Conservation (phyloP, 78 protist genomes). For the slime mould (Dictyostelium discoideum) region DNA sequence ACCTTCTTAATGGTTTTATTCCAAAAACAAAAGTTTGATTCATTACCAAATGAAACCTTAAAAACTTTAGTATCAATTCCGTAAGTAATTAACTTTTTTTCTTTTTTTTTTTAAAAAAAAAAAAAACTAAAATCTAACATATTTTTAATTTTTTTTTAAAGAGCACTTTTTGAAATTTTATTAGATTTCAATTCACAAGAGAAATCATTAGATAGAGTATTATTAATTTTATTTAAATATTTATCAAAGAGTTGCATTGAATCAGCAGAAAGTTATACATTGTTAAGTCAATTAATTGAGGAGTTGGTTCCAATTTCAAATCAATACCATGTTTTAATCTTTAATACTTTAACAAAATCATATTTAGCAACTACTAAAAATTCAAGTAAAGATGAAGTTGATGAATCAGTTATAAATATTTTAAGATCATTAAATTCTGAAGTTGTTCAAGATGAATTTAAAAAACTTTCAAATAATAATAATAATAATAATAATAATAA, state of each 20-base stretch:
- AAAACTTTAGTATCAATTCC: conserved; percentile 21
- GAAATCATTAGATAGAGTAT: conserved; percentile 32
- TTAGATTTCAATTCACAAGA: conserved; percentile 54
- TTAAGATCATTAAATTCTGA: neutral
- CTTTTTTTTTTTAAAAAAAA: neutral
- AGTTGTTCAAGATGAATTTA: neutral
- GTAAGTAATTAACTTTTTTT: neutral
- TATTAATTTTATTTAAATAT: conserved; percentile 1
- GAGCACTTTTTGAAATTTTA: conserved; percentile 34
- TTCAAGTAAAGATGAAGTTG: neutral
- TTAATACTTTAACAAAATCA: neutral
- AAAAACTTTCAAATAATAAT: neutral
- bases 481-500: too few relatives aligned
- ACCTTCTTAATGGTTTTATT: conserved; percentile 60
- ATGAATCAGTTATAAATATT: neutral
- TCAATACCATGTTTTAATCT: neutral
- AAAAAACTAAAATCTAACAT: neutral
- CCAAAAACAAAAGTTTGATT: conserved; percentile 48
- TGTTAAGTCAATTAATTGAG: conserved; percentile 9
- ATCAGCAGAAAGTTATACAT: conserved; percentile 3
- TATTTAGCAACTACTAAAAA: neutral
- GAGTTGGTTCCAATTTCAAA: conserved; percentile 26
- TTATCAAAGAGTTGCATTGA: neutral
- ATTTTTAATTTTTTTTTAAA: neutral
- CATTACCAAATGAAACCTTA: conserved; percentile 15